Conservation (phyloP, 768 basidiomycete genomes). For the Suillus clintonianus region DNA sequence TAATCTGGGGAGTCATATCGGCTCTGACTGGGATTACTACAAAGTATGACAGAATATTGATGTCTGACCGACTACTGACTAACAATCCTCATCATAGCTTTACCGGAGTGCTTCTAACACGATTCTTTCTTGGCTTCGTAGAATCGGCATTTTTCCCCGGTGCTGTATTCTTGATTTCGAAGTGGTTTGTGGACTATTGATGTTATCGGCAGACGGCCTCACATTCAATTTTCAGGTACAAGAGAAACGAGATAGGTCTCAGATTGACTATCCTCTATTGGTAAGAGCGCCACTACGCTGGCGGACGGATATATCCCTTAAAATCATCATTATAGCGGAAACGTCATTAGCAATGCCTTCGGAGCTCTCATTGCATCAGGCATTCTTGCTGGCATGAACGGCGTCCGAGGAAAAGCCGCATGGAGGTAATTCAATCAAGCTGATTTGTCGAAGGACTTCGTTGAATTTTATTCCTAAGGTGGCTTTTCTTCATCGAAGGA, state of each 20-base stretch:
- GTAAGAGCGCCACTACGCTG: neutral
- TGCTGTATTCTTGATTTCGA: slow-evolving; percentile 42
- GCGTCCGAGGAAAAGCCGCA: slow-evolving; percentile 46
- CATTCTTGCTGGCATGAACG: slow-evolving; percentile 49
- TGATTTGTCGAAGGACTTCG: neutral
- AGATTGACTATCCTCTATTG: slow-evolving; percentile 48
- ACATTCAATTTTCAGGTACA: slow-evolving; percentile 38
- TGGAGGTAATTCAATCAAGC: slow-evolving; percentile 44
- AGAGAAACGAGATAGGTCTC: slow-evolving; percentile 42
- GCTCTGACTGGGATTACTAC: slow-evolving; percentile 42
- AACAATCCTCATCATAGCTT: slow-evolving; percentile 32
- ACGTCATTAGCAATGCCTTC: slow-evolving; percentile 57
- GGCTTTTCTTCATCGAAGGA: slow-evolving; percentile 53
- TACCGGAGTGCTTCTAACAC: slow-evolving; percentile 40
- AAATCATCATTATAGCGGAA: slow-evolving; percentile 29
- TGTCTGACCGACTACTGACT: neutral
- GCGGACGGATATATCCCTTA: neutral
- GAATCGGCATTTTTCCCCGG: slow-evolving; percentile 50
- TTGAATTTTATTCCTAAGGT: slow-evolving; percentile 29
- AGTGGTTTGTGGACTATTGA: slow-evolving; percentile 32
- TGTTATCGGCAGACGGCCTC: slow-evolving; percentile 24
- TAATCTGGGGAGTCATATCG: slow-evolving; percentile 68
- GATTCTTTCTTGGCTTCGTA: slow-evolving; percentile 57
- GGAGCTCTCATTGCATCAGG: slow-evolving; percentile 52
- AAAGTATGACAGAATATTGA: slow-evolving; percentile 20